These are phyloP conservation scores for Sphaerostilbella broomeana DNA, from an alignment of 2,329 filamentous ascomycete species.

Conservation along the genomic window DNA sequence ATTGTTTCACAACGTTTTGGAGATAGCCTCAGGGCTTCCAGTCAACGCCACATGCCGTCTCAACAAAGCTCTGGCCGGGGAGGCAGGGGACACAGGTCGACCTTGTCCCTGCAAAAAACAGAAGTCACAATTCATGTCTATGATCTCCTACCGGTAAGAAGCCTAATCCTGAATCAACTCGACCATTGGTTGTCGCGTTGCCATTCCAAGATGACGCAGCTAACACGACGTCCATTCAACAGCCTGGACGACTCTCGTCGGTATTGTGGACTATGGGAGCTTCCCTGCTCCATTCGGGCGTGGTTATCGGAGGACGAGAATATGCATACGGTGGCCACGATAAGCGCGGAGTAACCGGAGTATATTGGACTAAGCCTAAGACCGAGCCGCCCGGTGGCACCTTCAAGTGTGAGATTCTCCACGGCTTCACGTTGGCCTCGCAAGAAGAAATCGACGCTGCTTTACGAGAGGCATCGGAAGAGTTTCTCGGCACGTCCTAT, in stretches of 20 bases:
- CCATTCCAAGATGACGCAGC: no score
- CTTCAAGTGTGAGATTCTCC: conserved; percentile 67
- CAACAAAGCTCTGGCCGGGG: conserved; percentile 21
- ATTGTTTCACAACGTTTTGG: conserved; percentile 20
- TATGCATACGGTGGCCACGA: conserved; percentile 84
- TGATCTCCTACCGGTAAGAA: conserved; percentile 62
- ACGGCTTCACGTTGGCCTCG: conserved; percentile 68
- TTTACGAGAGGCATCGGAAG: conserved; percentile 60
- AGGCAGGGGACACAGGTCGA: conserved; percentile 50
- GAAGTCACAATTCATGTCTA: conserved; percentile 73
- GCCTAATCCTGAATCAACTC: no score
- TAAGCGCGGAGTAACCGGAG: conserved; percentile 61
- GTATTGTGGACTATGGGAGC: conserved; percentile 71
- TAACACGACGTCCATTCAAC: no score
- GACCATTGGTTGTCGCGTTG: no score
- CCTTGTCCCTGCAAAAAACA: conserved; percentile 63
- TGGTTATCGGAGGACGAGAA: conserved; percentile 72
- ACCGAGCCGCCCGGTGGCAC: conserved; percentile 70
- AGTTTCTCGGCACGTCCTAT: conserved; percentile 70
- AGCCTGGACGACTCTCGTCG: conserved; percentile 70
- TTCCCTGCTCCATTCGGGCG: conserved; percentile 73
- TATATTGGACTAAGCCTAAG: conserved; percentile 73
- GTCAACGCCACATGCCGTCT: conserved; percentile 13
- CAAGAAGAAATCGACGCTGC: conserved; percentile 64
- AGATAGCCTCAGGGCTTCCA: background rate